A percentile compares a stretch with the other conserved stretches of the same genome.
Evolutionary conservation across 2,329 filamentous ascomycete species (phyloP).

Genomic region (Allantophomopsis cytisporea): DNA sequence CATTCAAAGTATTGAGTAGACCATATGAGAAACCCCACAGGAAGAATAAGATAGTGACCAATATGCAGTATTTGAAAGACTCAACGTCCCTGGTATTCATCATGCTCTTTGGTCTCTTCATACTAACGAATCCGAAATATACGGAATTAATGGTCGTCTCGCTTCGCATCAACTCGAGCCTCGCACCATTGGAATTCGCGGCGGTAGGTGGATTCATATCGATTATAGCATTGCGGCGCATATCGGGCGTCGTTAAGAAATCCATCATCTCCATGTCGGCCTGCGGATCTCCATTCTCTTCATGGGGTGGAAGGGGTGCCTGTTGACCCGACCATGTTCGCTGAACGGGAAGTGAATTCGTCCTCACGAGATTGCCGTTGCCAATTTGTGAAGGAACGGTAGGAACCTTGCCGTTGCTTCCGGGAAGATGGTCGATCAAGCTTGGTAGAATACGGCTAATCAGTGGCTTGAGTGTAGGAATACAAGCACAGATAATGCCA

Average conservation of each 20-base stretch:
- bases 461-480: constrained; percentile 84
- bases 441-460: constrained; percentile 33
- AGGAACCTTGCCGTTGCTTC: background rate
- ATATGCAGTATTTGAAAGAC: constrained; percentile 56
- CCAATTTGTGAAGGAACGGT: background rate
- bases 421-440: background rate
- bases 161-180: constrained; percentile 1
- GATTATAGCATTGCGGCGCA: background rate
- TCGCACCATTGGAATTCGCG: background rate
- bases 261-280: constrained; percentile 13
- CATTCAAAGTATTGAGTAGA: constrained; percentile 69
- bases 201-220: background rate
- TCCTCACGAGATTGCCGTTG: background rate
- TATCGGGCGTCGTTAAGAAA: constrained; percentile 14
- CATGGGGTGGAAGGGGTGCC: constrained; percentile 4
- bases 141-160: constrained; percentile 22
- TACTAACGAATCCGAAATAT: constrained; percentile 69
- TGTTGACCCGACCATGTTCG: background rate
- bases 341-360: background rate
- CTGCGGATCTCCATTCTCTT: constrained; percentile 6
- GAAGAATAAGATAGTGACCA: constrained; percentile 74
- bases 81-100: constrained; percentile 48
- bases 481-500: constrained; percentile 83
- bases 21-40: constrained; percentile 89
- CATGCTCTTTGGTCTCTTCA: constrained; percentile 56